Conservation (phyloP, 2,329 filamentous ascomycete species). For the Xylaria sp. region DNA sequence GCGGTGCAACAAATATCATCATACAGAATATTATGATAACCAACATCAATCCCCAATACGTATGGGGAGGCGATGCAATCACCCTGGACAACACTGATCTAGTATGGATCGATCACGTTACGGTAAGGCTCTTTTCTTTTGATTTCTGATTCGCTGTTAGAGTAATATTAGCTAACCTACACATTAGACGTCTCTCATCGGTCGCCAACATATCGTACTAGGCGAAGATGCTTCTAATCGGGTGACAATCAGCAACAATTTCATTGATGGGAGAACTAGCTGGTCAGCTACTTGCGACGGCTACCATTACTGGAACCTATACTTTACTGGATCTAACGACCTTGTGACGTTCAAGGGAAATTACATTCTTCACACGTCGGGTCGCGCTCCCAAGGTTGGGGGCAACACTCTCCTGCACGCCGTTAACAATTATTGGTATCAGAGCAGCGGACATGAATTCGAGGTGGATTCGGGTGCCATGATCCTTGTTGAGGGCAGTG, state of each 20-base stretch:
- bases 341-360: conserved; percentile 57
- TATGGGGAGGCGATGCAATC: conserved; percentile 70
- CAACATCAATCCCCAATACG: conserved; percentile 66
- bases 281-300: conserved; percentile 58
- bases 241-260: conserved; percentile 60
- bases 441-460: conserved; percentile 58
- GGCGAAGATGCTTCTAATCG: conserved; percentile 50
- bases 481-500: conserved; percentile 62
- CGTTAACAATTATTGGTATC: conserved; percentile 57
- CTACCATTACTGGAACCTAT: conserved; percentile 60
- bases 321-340: conserved; percentile 55
- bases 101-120: conserved; percentile 45
- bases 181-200: conserved; percentile 52
- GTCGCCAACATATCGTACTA: conserved; percentile 57
- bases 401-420: conserved; percentile 52
- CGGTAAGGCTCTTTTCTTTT: conserved; percentile 27
- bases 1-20: conserved; percentile 66
- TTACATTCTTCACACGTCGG: conserved; percentile 58
- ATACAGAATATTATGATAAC: conserved; percentile 69
- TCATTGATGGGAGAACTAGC: conserved; percentile 56
- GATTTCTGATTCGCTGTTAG: not conserved
- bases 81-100: conserved; percentile 60
- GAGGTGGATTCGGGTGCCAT: conserved; percentile 54
- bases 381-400: conserved; percentile 57
- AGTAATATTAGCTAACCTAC: conserved; percentile 7